Evolutionary conservation across 2,329 filamentous ascomycete genomes (phyloP), one percentile per base, ranked within the genome.

Genomic region (Chaetomium globosum): DNA sequence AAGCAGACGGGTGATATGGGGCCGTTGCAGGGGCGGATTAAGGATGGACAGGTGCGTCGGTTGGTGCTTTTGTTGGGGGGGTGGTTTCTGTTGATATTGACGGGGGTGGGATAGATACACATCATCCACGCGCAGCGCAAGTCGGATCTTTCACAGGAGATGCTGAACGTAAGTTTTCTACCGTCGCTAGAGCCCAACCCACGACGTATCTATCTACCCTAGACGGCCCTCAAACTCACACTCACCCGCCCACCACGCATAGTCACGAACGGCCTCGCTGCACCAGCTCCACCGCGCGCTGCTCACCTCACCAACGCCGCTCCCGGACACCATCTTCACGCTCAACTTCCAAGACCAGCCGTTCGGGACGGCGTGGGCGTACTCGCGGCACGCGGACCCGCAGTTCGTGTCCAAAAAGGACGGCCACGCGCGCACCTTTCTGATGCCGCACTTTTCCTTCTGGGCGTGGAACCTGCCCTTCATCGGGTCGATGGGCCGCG

Each of bases 381-480:
- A 84, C 74, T 76, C 80, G n/a, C 79, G 81, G 1, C 77, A 79
- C 9, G 78, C 79, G 26, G 76, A 79, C 71, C 77, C 79, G 0
- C 65, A 66, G 4, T 75, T 74, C 16, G 62, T 66, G 8, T 60
- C 71, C 48, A 59, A n/a, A 2, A 21, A 67, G 56, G 65, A 72
- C 65, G 64, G 68, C 16, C 55, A 70, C 60, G 64, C 68, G 9
- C 79, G 79, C 43, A 76, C 76, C 65, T 85, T 83, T 74, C 73
- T 83, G 4, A 82, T 85, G 75, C 83, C 83, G 64, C 85, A 83
- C 76, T 87, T 83, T 77, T 79, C 78, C 71, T 83, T 81, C 75
- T 86, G 80, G 80, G 79, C 80, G 6, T 85, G 83, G 83, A 76
- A 80, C 26, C 77, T 83, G 54, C 80, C 79, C 61, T 82, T 81